Evolutionary conservation across 805 yeast species (phyloP).

Genomic region (Lachancea thermotolerans): DNA sequence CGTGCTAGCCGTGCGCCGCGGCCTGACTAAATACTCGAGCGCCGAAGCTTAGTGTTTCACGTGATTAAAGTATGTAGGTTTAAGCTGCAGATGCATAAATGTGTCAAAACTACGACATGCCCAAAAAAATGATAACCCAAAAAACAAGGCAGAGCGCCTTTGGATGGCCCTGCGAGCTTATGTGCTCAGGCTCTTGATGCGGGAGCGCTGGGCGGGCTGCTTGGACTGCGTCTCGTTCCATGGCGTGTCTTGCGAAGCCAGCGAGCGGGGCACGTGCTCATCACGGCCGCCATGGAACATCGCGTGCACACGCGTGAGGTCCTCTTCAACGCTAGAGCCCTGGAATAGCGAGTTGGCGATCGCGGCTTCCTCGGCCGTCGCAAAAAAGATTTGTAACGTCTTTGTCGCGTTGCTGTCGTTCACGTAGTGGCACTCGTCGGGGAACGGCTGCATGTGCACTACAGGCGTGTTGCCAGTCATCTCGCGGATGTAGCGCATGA

Average conservation of each 20-base stretch:
- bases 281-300: conserved; percentile 1
- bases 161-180: neutral
- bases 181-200: neutral
- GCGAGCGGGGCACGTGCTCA: neutral
- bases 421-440: conserved; percentile 17
- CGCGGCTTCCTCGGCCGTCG: conserved; percentile 8
- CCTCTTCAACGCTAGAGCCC: conserved; percentile 6
- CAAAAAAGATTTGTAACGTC: conserved; percentile 15
- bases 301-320: conserved; percentile 1
- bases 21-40: conserved; percentile 39
- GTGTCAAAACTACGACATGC: neutral
- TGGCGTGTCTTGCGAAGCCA: neutral
- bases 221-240: neutral
- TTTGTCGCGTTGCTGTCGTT: conserved; percentile 15
- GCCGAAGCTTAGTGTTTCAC: neutral
- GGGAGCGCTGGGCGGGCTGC: neutral
- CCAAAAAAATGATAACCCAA: neutral
- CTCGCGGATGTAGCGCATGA: conserved; percentile 11
- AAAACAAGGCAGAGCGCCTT: neutral
- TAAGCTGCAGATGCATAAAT: neutral
- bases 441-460: conserved; percentile 18
- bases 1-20: conserved; percentile 87
- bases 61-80: neutral
- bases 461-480: conserved; percentile 9
- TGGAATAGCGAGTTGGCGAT: conserved; percentile 13